A percentile compares a stretch with the other conserved stretches of the same genome.
phyloP scores from a whole-genome alignment of 192 early-diverging fungal species.

The Entomortierella parvispora region DNA sequence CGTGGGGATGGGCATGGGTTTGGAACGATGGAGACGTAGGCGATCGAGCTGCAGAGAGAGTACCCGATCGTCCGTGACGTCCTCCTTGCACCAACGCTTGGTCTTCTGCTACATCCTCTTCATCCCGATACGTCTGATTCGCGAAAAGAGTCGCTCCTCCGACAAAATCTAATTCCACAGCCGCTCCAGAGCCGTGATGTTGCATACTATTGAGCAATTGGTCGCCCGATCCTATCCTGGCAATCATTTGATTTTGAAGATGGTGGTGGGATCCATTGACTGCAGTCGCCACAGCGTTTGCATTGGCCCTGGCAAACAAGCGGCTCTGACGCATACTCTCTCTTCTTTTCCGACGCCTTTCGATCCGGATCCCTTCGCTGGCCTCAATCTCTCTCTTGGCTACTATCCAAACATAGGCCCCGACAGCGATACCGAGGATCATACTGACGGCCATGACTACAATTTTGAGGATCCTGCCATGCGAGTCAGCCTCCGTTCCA shows the following conservation, averaged over 20 bases:
- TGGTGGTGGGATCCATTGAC: conserved; percentile 1
- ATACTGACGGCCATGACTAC: conserved; percentile 41
- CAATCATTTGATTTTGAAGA: conserved; percentile 2
- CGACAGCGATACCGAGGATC: conserved; percentile 55
- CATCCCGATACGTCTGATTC: conserved; percentile 7
- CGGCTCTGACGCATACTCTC: conserved; percentile 27
- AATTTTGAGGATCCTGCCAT: conserved; percentile 34
- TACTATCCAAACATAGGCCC: conserved; percentile 60
- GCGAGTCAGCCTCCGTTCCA: background rate
- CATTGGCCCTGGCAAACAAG: background rate
- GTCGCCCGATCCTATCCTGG: conserved; percentile 13
- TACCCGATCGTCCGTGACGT: conserved; percentile 9
- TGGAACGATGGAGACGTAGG: background rate
- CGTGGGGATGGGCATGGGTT: background rate
- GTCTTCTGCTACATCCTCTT: conserved; percentile 20
- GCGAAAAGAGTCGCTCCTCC: background rate
- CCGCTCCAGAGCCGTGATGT: background rate
- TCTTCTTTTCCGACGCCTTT: conserved; percentile 31
- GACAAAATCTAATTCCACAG: conserved; percentile 6
- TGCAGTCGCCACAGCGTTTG: background rate
- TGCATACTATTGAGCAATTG: background rate
- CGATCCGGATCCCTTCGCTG: conserved; percentile 40
- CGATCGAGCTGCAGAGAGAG: background rate
- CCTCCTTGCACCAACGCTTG: conserved; percentile 25
- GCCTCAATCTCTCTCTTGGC: conserved; percentile 58